Base-by-base conservation (phyloP, 495 filamentous ascomycete genomes). In the Talaromyces thailandensis region DNA sequence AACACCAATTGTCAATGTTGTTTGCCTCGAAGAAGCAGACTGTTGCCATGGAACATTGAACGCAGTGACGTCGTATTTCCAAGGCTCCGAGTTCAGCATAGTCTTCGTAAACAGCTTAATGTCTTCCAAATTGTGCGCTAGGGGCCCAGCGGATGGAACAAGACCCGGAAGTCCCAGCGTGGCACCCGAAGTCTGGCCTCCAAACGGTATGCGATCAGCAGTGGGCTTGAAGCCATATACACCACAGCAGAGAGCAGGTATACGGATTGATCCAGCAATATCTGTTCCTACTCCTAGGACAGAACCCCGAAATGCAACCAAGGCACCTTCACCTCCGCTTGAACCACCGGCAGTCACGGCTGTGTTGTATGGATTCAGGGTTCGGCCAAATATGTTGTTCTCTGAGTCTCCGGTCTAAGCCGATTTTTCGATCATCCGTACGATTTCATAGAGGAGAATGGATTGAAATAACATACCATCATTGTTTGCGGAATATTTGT, bases 121-220 rank as follows among this genome's bases (percentile, higher is more conserved):
- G 8, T 80, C 86, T 31, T 72, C 78, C 4, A 88, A 70, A 57
- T 73, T 79, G 0, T 79, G 82, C 25, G 75, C 77, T 18, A 89
- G 63, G 1, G 85, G 85, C 0, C 86, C 85, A 29, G 79, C 71
- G 6, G 77, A 76, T 0, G 74, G 67, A 4, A 81, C 61, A 43
- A 88, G 79, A 2, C 92, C 93, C 70, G 97, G 93, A 71, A 97
- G 93, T 0, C 93, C 93, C 92, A 65, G 88, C 11, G 21, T 37
- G 26, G 16, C 6, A 6, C 21, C n/a, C 6, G 56, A 58, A 2
- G 7, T 37, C 28, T 6, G 16, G 7, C 93, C 94, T 50, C 80
- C 79, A 70, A 94, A 74, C 1, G 88, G 88, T 4, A 90, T 71
- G 23, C 87, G 76, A 8, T 74, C 77, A 9, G 74, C 72, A 0